Percentiles rank a stretch among this genome's conserved stretches.
Evolutionary conservation across 345 rosid species (phyloP).

Genomic region (Anacardium occidentale): DNA sequence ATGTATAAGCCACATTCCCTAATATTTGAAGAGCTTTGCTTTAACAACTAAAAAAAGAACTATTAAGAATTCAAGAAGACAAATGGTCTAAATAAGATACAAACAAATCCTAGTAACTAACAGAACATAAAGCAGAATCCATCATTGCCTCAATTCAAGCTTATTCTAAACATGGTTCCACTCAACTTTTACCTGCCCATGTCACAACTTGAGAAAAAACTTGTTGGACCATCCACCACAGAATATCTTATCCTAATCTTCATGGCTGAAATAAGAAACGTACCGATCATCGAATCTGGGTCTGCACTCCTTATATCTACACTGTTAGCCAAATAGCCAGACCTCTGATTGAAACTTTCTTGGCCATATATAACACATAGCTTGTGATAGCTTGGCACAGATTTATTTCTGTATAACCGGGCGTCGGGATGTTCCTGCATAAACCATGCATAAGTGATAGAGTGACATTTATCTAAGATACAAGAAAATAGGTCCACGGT

Average conservation of each 20-base stretch:
- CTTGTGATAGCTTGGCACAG: conserved; percentile 44
- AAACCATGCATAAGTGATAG: conserved; percentile 13
- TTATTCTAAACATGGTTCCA: background rate
- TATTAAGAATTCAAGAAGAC: conserved; percentile 1
- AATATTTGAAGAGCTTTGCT: background rate
- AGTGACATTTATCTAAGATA: background rate
- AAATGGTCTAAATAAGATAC: background rate
- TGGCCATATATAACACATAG: conserved; percentile 44
- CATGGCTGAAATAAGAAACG: conserved; percentile 24
- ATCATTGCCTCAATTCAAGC: background rate
- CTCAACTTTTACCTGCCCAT: conserved; percentile 4
- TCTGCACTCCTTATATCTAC: conserved; percentile 21
- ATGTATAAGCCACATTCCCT: background rate
- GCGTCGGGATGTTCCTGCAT: conserved; percentile 40
- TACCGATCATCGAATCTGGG: conserved; percentile 32
- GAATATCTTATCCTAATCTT: conserved; percentile 15
- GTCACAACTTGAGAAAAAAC: conserved; percentile 2
- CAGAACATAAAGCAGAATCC: background rate
- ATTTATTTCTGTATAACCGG: conserved; percentile 35
- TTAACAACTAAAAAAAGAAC: background rate
- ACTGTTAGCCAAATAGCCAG: conserved; percentile 14
- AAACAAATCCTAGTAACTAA: background rate
- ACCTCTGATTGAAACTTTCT: conserved; percentile 36
- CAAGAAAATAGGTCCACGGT: background rate
- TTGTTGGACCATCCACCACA: conserved; percentile 3